Evolutionary conservation across 345 rosid genomes (phyloP).

Genomic region (Salix exigua): DNA sequence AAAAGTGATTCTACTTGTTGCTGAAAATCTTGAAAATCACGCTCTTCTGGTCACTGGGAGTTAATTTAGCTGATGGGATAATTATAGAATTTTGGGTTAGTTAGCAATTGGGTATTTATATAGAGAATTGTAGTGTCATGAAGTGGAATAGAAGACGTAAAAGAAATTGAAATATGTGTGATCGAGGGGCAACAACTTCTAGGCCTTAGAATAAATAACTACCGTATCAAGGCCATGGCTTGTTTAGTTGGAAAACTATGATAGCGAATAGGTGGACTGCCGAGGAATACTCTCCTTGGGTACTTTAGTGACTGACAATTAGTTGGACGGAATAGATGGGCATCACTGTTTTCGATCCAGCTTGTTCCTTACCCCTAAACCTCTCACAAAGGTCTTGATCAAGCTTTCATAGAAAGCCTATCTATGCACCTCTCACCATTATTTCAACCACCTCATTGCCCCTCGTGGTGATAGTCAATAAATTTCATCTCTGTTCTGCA

Average conservation of each 20-base stretch:
- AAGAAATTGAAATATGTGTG: background rate
- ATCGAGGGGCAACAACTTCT: background rate
- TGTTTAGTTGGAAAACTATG: background rate
- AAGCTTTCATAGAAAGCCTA: background rate
- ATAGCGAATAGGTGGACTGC: background rate
- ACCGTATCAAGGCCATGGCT: background rate
- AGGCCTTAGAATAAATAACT: background rate
- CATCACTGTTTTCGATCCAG: background rate
- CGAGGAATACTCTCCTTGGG: background rate
- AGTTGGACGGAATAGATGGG: background rate
- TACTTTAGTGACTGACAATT: background rate
- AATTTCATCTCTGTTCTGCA: background rate
- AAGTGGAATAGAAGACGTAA: background rate
- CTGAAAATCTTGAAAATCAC: background rate
- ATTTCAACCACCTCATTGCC: background rate
- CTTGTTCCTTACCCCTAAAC: background rate
- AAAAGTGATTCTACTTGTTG: background rate
- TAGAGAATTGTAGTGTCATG: background rate
- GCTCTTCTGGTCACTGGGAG: background rate
- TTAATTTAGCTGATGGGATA: background rate
- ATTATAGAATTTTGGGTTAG: background rate
- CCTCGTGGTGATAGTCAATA: background rate
- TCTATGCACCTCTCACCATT: background rate
- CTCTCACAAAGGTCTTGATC: background rate
- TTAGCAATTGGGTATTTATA: background rate